Base-by-base conservation (phyloP, 2,329 filamentous ascomycete species). In the Fusarium buxicola region DNA sequence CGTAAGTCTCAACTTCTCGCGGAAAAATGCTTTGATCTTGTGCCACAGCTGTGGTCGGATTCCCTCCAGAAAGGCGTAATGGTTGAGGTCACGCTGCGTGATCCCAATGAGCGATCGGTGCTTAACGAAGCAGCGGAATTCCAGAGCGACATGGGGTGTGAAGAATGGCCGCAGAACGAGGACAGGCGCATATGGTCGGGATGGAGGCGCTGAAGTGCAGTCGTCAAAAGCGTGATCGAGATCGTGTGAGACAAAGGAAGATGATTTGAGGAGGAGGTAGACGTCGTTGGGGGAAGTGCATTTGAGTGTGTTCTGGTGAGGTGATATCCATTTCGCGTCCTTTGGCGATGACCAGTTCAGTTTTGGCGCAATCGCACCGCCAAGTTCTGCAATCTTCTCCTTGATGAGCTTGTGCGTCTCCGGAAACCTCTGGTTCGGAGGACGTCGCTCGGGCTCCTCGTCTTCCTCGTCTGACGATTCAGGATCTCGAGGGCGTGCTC, bases 311-410 rank as follows among this genome's bases (percentile, higher is more conserved):
- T 99, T 99, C 70, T 89, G 77, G 83, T 94, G 74, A 78, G 77
- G 89, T 77, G 85, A 87, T 76, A 99, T 97, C 90, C 93, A 97
- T 18, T 91, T 92, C 8, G 95, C 95, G 74, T 99, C 95, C 76
- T 97, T 97, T 5, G 95, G 95, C 5, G 93, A 89, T 7, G 94
- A 97, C 95, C 95, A 99, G 80, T 98, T 98, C 41, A 99, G 81
- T 77, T 99, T 99, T 1, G 95, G 95, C 2, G 91, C 89, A 8
- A 97, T 94, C 58, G 89, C 87, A 57, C 94, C 94, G 13, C 92
- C 94, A 1, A 98, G 84, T 69, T 94, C 90, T 11, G 82, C 77
- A 61, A 99, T 97, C 36, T 86, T 91, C 21, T 86, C 81, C 74
- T 89, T 90, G 75, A 99, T 92, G 54, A 85, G 78, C 39, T 87